Base-by-base conservation (phyloP, 1,284 basidiomycete genomes). In the Apiotrichum mycotoxinovorans region DNA sequence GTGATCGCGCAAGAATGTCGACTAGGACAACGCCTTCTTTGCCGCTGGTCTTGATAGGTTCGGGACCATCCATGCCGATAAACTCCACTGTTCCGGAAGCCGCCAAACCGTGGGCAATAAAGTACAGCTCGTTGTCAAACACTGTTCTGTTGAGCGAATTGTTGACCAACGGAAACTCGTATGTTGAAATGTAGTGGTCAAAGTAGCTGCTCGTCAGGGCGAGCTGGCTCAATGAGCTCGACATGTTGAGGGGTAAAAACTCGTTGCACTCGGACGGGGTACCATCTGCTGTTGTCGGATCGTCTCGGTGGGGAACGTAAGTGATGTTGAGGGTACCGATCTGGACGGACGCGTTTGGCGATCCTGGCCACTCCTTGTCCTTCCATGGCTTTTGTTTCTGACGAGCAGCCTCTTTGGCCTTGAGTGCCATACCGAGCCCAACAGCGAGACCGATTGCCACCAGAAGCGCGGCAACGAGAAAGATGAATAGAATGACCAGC, bases 21-120 rank as follows among this genome's bases (percentile, higher is more conserved):
- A 78, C 64, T 9, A 62, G 41, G 30, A 78, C 63, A 10, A 58
- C 46, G 2, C 66, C 69, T 45, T 75, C 69, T 25, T 56, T 44
- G 4, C 71, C 73, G 20, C 66, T 66, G 3, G 54, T 43, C 26
- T 72, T 54, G 11, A 78, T 51, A 4, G 53, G 58, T n/a, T 47
- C 51, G 3, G 65, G 63, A 18, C 60, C 64, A 46, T 75, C 73
- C 7, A 64, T 51, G 1, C 76, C 76, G 3, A 78, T 48, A 51
- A 78, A 67, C 53, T 74, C 69, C 5, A 75, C 55, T 10, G 70
- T 72, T 5, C 76, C 76, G 4, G 63, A 66, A 0, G 73, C 68
- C 0, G 69, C 71, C 10, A 76, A 60, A 17, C 76, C 76, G 11
- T 65, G 54, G 1, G 73, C 61, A 25, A 74, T 63, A 56, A 78